Evolutionary conservation across 2,329 filamentous ascomycete species (phyloP), one percentile per base, ranked within the genome.

Genomic region (Camptophora hylomeconis): DNA sequence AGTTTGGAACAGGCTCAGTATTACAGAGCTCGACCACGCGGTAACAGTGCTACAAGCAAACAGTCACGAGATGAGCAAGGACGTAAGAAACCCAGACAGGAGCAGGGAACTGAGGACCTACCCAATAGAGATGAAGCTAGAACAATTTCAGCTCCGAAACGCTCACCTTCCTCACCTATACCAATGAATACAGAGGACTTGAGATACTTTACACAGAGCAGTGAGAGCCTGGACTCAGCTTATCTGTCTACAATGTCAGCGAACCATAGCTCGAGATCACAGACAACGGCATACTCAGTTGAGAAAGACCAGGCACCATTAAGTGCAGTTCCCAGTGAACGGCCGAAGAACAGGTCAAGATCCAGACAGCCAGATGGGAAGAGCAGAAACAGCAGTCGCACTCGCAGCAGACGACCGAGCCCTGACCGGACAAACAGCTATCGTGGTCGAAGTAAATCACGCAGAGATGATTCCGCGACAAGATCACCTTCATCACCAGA

Each of bases 131-230:
- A 66, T 14, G 60, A 67, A 8, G 65, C 69, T 24, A 69, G 76
- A 13, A 77, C 75, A 39, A 83, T 78, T 38, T 78, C 74, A 47
- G 72, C 79, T 11, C 10, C 4, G 14, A 92, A 93, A 55, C 69
- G 80, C 13, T 94, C 87, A 1, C 87, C 87, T 1, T 92, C 83
- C 2, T 94, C 87, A 0, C 87, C 87, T 0, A 69, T 93, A 2
- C 83, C 86, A 3, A 94, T 94, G 86, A 92, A 86, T 3, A 84
- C 84, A 0, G 82, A 93, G 44, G 84, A 94, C 45, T 51, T 81
- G 35, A 47, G 56, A 27, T 47, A 50, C 24, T 62, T 60, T 36
- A 55, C 57, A 26, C 53, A 51, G 4, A 60, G 56, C 35, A 51
- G 57, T 5, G 65, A 65, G 7, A 57, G 51, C 13, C 59, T 58